A percentile compares a stretch with the other conserved stretches of the same genome.
Conservation (phyloP, 495 filamentous ascomycete genomes). For the Talaromyces nanjingensis region DNA sequence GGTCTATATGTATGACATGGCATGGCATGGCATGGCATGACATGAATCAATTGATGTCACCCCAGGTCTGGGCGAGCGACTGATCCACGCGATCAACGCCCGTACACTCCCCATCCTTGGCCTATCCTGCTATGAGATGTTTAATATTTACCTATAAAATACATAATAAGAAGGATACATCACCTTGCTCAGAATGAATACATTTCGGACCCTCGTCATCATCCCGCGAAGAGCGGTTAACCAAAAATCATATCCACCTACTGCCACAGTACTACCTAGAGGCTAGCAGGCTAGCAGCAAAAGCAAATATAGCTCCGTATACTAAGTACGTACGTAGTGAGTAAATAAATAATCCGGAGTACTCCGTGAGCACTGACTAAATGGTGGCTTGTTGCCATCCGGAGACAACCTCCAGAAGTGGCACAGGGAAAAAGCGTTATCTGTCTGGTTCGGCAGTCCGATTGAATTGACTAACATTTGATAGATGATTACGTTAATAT, state of each 20-base stretch:
- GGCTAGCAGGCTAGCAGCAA: background rate
- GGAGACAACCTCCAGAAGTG: background rate
- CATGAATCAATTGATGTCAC: background rate
- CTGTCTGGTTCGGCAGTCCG: background rate
- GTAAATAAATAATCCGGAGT: background rate
- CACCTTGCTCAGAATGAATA: background rate
- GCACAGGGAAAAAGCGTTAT: background rate
- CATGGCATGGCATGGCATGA: background rate
- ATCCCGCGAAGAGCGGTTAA: background rate
- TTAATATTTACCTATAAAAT: background rate
- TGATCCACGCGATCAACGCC: background rate
- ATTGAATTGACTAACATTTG: background rate
- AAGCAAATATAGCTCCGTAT: background rate
- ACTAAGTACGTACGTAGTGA: too few species aligned
- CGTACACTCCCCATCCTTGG: background rate
- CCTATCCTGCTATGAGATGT: background rate
- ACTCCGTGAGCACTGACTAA: background rate
- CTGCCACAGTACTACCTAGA: too few species aligned
- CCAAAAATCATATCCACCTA: background rate
- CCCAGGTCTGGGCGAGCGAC: background rate
- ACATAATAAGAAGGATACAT: background rate
- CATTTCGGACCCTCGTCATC: background rate
- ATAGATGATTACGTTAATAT: background rate
- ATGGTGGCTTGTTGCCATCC: background rate
- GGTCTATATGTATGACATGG: background rate